Evolutionary conservation across 345 rosid species (phyloP), one percentile per base, ranked within the genome.

Genomic region (Hibiscus mutabilis): DNA sequence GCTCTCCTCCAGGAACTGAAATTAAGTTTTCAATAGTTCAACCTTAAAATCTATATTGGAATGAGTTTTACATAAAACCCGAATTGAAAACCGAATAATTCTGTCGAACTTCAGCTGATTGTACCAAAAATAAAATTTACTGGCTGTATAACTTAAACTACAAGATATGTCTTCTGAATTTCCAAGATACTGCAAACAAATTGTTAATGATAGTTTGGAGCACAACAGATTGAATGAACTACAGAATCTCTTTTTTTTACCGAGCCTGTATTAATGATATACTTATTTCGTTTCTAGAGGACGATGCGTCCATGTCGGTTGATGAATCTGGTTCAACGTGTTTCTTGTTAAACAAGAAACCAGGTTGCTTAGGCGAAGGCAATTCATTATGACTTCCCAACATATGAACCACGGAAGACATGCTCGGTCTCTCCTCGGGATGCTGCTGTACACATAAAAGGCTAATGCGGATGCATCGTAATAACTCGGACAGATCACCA

Each of bases 341-440:
- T 4, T 27, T 42, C 13, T 25, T 70, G 51, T 24, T 5, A 8
- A 16, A 24, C 24, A 29, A 61, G 29, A 72, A 84, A 8, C 88
- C 84, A 0, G 86, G 90, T 9, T 81, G 78, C 51, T 73, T 82
- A 35, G 85, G 83, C 53, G 21, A 71, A 29, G 82, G 77, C 80
- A 80, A 66, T 68, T 79, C 60, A 33, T 68, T 80, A 42, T 84
- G 80, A 61, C 84, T 79, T 63, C 77, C 78, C 70, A 86, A 74
- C 86, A 84, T 84, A 31, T 79, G 33, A 25, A 81, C 75, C 33
- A 76, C 87, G 14, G 82, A 66, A 33, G 83, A 64, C 87, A 86
- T 84, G 64, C 47, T 77, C 37, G 88, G 90, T 27, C 88, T 84
- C 6, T 81, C 79, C 40, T 81, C 86, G 5, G 87, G 81, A 6